phyloP scores from a whole-genome alignment of 768 basidiomycete genomes.

The Mycena leptocephala region DNA sequence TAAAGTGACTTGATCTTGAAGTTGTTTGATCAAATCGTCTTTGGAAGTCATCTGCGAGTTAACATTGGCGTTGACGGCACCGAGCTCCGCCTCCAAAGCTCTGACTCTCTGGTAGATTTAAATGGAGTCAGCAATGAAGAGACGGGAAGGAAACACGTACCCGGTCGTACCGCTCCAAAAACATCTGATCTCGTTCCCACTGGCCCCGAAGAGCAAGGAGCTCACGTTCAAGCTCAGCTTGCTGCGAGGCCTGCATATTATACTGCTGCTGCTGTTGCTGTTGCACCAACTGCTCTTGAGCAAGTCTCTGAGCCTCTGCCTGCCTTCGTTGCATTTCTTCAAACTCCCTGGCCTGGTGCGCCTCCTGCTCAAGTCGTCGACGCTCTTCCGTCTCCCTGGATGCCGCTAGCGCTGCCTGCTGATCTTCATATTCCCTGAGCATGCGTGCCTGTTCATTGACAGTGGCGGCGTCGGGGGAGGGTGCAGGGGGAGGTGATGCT shows the following conservation, averaged over 20 bases:
- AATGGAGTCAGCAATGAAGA: constrained; percentile 10
- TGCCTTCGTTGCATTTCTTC: constrained; percentile 92
- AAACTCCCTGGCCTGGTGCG: constrained; percentile 89
- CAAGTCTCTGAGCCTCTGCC: constrained; percentile 88
- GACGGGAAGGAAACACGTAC: constrained; percentile 62
- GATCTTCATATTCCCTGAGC: constrained; percentile 96
- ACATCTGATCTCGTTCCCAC: constrained; percentile 97
- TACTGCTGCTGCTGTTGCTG: constrained; percentile 88
- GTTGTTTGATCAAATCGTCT: constrained; percentile 95
- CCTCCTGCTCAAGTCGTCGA: constrained; percentile 82
- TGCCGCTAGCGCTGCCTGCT: constrained; percentile 90
- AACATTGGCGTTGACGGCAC: constrained; percentile 81
- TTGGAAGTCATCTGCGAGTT: constrained; percentile 91
- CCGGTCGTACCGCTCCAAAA: constrained; percentile 97
- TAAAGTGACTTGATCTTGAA: constrained; percentile 96
- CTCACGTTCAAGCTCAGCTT: constrained; percentile 91
- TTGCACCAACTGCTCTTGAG: constrained; percentile 91
- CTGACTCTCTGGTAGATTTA: constrained; percentile 85
- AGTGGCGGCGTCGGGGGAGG: constrained; percentile 78
- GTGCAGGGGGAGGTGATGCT: constrained; percentile 80
- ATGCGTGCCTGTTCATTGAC: constrained; percentile 94
- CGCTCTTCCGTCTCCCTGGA: constrained; percentile 90
- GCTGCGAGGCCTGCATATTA: constrained; percentile 80
- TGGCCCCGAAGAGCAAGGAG: constrained; percentile 95
- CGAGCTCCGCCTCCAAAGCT: constrained; percentile 92